Conservation (phyloP, 768 basidiomycete genomes). For the Suillus paluster region DNA sequence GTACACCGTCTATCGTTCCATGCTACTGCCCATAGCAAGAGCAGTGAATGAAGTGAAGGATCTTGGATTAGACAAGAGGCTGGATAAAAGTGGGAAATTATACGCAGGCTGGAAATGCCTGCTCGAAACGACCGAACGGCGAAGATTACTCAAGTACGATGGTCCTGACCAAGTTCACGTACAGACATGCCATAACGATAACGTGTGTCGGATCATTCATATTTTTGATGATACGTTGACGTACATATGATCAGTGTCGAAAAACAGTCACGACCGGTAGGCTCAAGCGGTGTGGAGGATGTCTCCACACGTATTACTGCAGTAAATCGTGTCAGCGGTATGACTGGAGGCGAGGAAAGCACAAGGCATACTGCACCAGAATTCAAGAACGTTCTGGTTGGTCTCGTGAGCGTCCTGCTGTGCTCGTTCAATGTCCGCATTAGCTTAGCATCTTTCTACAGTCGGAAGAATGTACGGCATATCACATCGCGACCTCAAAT, state of each 20-base stretch:
- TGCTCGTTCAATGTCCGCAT: not conserved
- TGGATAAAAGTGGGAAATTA: slow-evolving; percentile 22
- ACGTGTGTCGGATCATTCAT: slow-evolving; percentile 8
- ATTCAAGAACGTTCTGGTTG: slow-evolving; percentile 24
- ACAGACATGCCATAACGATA: slow-evolving; percentile 32
- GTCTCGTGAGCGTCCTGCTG: slow-evolving; percentile 17
- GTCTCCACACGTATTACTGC: slow-evolving; percentile 35
- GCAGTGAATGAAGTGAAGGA: slow-evolving; percentile 14
- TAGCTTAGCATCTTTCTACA: slow-evolving; percentile 6
- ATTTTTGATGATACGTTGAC: not conserved
- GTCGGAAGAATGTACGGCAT: slow-evolving; percentile 29
- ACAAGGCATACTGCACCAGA: slow-evolving; percentile 29
- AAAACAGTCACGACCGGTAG: slow-evolving; percentile 18
- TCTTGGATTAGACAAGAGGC: slow-evolving; percentile 15
- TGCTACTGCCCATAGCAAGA: slow-evolving; percentile 18
- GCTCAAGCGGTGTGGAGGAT: slow-evolving; percentile 32
- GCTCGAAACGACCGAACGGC: slow-evolving; percentile 19
- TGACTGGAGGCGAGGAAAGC: slow-evolving; percentile 32
- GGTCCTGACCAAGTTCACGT: slow-evolving; percentile 20
- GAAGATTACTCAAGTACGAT: slow-evolving; percentile 22
- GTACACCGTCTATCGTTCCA: slow-evolving; percentile 32
- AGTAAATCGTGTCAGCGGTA: slow-evolving; percentile 28
- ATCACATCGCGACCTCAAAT: slow-evolving; percentile 28
- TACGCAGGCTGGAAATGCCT: slow-evolving; percentile 27
- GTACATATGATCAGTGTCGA: slow-evolving; percentile 22